Evolutionary conservation across 331 rosid species (phyloP).

Genomic region (Spiraea crenata): DNA sequence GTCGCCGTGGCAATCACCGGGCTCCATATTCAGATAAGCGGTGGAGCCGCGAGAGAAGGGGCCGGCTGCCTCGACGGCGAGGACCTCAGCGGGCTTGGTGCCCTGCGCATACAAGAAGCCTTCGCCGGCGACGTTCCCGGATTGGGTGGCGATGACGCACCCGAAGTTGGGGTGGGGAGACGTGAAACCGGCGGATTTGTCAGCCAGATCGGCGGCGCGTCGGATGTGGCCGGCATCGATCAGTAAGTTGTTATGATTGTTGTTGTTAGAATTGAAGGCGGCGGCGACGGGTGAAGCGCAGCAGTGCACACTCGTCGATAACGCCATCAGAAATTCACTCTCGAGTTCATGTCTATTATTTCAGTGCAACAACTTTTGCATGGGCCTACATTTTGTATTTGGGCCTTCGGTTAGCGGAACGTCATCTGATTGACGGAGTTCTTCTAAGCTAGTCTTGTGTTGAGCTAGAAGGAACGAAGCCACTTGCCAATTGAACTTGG

Average conservation of each 20-base stretch:
- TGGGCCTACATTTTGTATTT: no score
- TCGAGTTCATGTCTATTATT: no score
- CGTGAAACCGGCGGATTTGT: conserved; percentile 75
- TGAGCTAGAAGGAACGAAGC: no score
- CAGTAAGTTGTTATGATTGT: conserved; percentile 9
- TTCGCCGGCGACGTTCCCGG: conserved; percentile 64
- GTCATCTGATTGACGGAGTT: no score
- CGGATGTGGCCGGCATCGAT: conserved; percentile 52
- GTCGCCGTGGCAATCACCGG: conserved; percentile 87
- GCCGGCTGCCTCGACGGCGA: conserved; percentile 67
- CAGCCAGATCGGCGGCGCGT: conserved; percentile 73
- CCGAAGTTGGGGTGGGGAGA: conserved; percentile 94
- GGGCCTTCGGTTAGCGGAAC: no score
- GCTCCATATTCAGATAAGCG: conserved; percentile 86
- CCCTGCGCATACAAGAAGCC: conserved; percentile 93
- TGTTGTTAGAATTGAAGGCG: conserved; percentile 7
- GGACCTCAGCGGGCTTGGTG: conserved; percentile 74
- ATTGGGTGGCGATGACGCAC: conserved; percentile 61
- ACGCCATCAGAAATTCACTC: not conserved
- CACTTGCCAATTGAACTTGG: no score
- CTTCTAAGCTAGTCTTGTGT: no score
- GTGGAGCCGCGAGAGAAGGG: conserved; percentile 48
- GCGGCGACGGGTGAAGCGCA: not conserved
- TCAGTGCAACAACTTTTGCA: no score
- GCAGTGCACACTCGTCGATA: not conserved